Conservation (phyloP, 2,329 filamentous ascomycete species). For the Ophiostoma perfectum region DNA sequence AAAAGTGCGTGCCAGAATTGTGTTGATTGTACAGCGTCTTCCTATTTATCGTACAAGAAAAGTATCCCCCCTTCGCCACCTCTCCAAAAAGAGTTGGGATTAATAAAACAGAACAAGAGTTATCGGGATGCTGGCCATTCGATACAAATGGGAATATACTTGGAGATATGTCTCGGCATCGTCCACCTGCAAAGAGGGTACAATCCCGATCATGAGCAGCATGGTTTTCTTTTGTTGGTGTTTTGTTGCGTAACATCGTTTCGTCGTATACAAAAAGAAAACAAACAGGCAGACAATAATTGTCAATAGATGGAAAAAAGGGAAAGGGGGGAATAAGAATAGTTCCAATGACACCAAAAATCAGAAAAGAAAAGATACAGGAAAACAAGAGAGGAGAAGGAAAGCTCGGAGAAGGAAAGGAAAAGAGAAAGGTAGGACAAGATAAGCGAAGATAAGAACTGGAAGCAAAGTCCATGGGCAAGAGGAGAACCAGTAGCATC, state of each 20-base stretch:
- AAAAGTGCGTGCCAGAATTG: background rate
- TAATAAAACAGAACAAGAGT: no score
- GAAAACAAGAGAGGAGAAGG: background rate
- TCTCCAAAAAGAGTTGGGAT: no score
- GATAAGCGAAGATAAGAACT: background rate
- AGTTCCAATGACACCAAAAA: background rate
- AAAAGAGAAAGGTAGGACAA: background rate
- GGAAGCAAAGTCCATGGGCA: background rate
- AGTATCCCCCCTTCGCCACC: background rate
- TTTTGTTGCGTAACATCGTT: slow-evolving; percentile 22
- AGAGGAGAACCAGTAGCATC: background rate
- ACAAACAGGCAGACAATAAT: slow-evolving; percentile 13
- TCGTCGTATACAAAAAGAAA: slow-evolving; percentile 22
- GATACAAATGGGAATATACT: no score
- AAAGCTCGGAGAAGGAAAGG: background rate
- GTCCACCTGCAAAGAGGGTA: no score
- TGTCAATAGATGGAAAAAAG: background rate
- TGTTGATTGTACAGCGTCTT: background rate
- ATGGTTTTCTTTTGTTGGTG: no score
- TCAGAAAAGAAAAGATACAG: background rate
- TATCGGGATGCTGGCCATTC: no score
- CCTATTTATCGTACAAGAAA: slow-evolving; percentile 5
- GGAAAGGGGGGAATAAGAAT: slow-evolving; percentile 10
- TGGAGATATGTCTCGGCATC: no score
- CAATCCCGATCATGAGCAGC: no score